Percentiles rank a stretch among this genome's conserved stretches.
Conservation (phyloP, 2,329 filamentous ascomycete genomes). For the Claviceps purpurea region DNA sequence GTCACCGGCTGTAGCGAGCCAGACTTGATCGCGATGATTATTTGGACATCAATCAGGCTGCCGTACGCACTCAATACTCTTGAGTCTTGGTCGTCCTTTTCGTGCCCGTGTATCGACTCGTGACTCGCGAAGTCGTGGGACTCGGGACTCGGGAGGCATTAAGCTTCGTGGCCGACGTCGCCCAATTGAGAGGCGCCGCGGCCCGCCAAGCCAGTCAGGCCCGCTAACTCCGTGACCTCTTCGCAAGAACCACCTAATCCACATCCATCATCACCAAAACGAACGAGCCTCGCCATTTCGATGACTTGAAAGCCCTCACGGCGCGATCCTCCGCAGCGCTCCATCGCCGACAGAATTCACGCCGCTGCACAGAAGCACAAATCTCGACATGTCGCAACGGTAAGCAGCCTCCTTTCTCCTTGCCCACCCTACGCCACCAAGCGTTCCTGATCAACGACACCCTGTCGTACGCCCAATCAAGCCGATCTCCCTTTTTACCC, state of each 20-base stretch:
- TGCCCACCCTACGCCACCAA: not conserved
- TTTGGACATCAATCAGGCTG: not conserved
- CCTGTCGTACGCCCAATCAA: not conserved
- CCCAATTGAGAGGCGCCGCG: not conserved
- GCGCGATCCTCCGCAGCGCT: not conserved
- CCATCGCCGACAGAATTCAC: not conserved
- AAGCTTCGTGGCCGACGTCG: not conserved
- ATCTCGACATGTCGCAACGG: constrained; percentile 22
- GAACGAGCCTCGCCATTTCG: not conserved
- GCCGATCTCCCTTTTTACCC: not conserved
- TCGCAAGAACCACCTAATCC: constrained; percentile 9
- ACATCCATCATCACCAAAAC: not conserved
- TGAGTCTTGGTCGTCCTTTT: not conserved
- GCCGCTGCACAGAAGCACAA: not conserved
- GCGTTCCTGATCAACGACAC: not conserved
- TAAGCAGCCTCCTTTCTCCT: constrained; percentile 6
- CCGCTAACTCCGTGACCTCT: not conserved
- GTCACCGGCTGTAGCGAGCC: not conserved
- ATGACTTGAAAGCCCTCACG: not conserved
- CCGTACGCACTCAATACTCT: not conserved
- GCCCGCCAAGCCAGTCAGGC: not conserved
- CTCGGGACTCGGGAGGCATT: not conserved
- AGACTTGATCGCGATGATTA: not conserved
- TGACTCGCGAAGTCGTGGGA: not conserved
- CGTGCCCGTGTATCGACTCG: not conserved